Conservation (phyloP, 2,329 filamentous ascomycete genomes). For the Fusarium anthophilum region DNA sequence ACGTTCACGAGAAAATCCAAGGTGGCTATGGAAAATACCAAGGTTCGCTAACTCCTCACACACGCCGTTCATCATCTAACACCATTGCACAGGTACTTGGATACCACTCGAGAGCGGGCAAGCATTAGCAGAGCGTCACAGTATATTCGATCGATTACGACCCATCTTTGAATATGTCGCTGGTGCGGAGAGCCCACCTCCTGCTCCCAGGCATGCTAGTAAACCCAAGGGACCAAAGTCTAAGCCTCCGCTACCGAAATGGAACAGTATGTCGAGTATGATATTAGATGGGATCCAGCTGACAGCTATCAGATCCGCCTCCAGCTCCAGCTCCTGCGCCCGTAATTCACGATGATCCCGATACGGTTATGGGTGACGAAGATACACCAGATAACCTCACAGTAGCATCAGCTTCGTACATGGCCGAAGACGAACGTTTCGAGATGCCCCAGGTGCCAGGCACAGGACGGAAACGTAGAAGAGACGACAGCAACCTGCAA, state of each 20-base stretch:
- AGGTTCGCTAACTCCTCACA: conserved; percentile 60
- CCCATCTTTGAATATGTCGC: conserved; percentile 91
- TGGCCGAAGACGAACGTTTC: conserved; percentile 83
- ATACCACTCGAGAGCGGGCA: conserved; percentile 87
- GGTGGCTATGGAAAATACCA: conserved; percentile 99
- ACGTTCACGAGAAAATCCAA: conserved; percentile 96
- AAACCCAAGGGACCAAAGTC: conserved; percentile 80
- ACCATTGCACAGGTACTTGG: conserved; percentile 78
- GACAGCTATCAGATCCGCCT: conserved; percentile 33
- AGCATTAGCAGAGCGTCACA: conserved; percentile 85
- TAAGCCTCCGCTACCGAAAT: conserved; percentile 65
- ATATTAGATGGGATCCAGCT: not conserved
- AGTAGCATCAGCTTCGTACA: conserved; percentile 83
- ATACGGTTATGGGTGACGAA: conserved; percentile 73
- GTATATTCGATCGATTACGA: conserved; percentile 81
- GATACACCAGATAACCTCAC: conserved; percentile 87
- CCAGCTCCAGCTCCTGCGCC: conserved; percentile 36
- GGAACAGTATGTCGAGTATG: conserved; percentile 47
- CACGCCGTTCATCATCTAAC: conserved; percentile 1
- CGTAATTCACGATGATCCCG: conserved; percentile 65
- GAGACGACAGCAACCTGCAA: conserved; percentile 67
- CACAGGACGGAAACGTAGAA: conserved; percentile 79
- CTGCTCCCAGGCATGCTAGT: conserved; percentile 90
- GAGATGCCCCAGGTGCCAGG: conserved; percentile 72
- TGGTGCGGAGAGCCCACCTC: conserved; percentile 87